Percentiles rank a stretch among this genome's conserved stretches.
phyloP scores from a whole-genome alignment of 2,329 filamentous ascomycete species.

The Aspergillus candidus region DNA sequence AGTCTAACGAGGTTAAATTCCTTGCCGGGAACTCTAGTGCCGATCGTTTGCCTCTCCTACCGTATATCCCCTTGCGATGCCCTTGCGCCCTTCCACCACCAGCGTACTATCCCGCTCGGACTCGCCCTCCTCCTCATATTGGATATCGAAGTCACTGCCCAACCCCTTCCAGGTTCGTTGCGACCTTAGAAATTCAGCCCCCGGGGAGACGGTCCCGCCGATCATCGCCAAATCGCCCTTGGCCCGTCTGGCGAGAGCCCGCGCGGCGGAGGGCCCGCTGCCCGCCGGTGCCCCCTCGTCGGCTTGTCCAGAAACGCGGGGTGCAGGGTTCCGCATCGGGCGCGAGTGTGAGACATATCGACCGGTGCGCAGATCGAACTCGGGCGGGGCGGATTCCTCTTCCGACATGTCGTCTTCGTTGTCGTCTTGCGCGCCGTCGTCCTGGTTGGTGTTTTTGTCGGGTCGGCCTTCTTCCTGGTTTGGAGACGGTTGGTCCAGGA shows the following conservation, averaged over 20 bases:
- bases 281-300: slow-evolving; percentile 20
- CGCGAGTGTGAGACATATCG: slow-evolving; percentile 69
- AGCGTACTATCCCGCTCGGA: slow-evolving; percentile 46
- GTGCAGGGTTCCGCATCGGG: slow-evolving; percentile 37
- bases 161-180: slow-evolving; percentile 87
- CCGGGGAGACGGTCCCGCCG: slow-evolving; percentile 82
- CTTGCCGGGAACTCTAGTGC: slow-evolving; percentile 21
- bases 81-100: slow-evolving; percentile 79
- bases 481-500: slow-evolving; percentile 44
- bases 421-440: slow-evolving; percentile 18
- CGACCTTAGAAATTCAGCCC: slow-evolving; percentile 76
- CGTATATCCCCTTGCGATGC: slow-evolving; percentile 81
- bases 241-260: slow-evolving; percentile 56
- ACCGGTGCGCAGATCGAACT: slow-evolving; percentile 88
- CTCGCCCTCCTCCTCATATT: slow-evolving; percentile 53
- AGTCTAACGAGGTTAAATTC: slow-evolving; percentile 4
- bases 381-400: slow-evolving; percentile 64
- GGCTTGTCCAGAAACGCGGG: slow-evolving; percentile 21
- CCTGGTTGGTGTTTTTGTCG: slow-evolving; percentile 6
- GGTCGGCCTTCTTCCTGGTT: slow-evolving; percentile 20
- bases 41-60: slow-evolving; percentile 55
- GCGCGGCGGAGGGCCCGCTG: slow-evolving; percentile 23
- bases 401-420: slow-evolving; percentile 60
- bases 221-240: slow-evolving; percentile 72
- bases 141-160: slow-evolving; percentile 71